Evolutionary conservation across 768 basidiomycete genomes (phyloP).

Genomic region (Pisolithus albus): DNA sequence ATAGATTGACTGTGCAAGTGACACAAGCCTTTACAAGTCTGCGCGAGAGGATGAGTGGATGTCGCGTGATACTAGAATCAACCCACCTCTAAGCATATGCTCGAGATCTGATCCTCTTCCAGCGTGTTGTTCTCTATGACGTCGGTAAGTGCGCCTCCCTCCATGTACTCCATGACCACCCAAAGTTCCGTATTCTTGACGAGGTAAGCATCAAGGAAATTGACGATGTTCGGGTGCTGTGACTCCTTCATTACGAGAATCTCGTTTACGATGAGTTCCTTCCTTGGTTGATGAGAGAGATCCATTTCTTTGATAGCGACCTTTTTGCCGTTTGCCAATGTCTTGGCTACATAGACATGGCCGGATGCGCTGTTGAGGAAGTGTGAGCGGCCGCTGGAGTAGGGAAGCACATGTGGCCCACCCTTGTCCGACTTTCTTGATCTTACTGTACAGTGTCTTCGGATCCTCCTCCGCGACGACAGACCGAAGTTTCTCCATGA

Average conservation of each 20-base stretch:
- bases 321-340: conserved; percentile 72
- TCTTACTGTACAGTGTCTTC: conserved; percentile 86
- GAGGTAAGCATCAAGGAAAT: conserved; percentile 87
- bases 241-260: conserved; percentile 99
- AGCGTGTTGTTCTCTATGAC: conserved; percentile 96
- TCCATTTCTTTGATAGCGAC: conserved; percentile 99
- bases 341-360: conserved; percentile 96
- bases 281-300: conserved; percentile 86
- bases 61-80: neutral
- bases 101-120: conserved; percentile 91
- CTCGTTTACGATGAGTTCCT: conserved; percentile 97
- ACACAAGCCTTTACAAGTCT: conserved; percentile 94
- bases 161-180: conserved; percentile 99
- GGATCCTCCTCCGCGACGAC: conserved; percentile 88
- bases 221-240: conserved; percentile 95
- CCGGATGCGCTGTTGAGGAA: conserved; percentile 73
- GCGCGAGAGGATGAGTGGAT: conserved; percentile 1
- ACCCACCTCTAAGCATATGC: conserved; percentile 84
- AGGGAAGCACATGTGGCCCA: conserved; percentile 36
- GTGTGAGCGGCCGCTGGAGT: conserved; percentile 3
- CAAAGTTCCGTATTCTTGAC: conserved; percentile 85
- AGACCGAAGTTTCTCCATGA: conserved; percentile 92
- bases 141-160: conserved; percentile 94
- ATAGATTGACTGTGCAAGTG: conserved; percentile 92
- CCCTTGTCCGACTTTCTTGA: conserved; percentile 99